A percentile compares a stretch with the other conserved stretches of the same genome.
Conservation (phyloP, 257 asterid species). For the Ophiorrhiza pumila region DNA sequence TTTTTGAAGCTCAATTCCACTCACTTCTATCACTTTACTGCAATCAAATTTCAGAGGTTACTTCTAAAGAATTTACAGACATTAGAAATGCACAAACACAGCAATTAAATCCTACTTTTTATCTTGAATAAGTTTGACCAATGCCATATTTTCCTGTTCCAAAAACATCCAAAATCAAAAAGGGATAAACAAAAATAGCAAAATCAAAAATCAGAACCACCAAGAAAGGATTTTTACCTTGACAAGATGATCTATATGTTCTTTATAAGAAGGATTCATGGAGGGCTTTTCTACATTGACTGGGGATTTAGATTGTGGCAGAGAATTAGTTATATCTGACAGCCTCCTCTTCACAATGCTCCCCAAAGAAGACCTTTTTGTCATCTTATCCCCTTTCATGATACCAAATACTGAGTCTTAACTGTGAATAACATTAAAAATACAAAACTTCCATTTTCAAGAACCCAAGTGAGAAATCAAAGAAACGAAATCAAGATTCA, state of each 20-base stretch:
- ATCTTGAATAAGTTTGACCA: constrained; percentile 71
- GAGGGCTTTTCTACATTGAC: constrained; percentile 31
- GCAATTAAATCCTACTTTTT: constrained; percentile 48
- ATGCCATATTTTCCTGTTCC: constrained; percentile 71
- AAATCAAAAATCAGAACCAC: neutral
- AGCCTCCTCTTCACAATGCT: constrained; percentile 59
- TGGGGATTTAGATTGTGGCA: constrained; percentile 63
- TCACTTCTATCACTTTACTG: constrained; percentile 79
- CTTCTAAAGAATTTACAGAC: neutral
- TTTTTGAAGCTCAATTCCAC: constrained; percentile 68
- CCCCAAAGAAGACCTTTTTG: constrained; percentile 71
- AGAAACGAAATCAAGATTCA: neutral
- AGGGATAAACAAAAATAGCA: neutral
- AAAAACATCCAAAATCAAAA: constrained; percentile 17
- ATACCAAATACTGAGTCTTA: constrained; percentile 11
- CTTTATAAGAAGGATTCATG: constrained; percentile 40
- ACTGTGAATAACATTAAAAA: neutral
- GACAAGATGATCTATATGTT: constrained; percentile 48
- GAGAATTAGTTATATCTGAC: constrained; percentile 73
- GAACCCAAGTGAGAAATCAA: neutral
- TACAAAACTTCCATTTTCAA: neutral
- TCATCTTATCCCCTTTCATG: constrained; percentile 69
- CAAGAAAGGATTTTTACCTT: constrained; percentile 38
- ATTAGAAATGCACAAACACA: neutral
- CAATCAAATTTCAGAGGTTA: constrained; percentile 16